phyloP scores from a whole-genome alignment of 257 asterid species.

The Solanum bulbocastanum region DNA sequence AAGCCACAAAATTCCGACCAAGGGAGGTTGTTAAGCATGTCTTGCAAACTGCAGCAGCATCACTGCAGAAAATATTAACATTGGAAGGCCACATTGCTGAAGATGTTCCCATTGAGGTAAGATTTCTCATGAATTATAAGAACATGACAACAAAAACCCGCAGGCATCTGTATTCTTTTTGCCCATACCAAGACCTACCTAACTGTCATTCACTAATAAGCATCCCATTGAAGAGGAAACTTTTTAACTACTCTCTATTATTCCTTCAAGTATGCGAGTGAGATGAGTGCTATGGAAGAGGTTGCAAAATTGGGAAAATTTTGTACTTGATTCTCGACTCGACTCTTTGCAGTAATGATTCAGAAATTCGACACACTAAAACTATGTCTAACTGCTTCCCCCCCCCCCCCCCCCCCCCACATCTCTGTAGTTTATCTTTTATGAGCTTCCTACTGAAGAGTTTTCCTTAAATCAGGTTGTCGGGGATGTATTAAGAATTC shows the following conservation, averaged over 20 bases:
- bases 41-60: constrained; percentile 87
- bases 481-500: constrained; percentile 86
- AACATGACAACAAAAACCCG: not conserved
- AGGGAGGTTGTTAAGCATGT: constrained; percentile 92
- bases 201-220: not conserved
- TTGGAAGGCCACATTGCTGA: constrained; percentile 83
- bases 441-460: not conserved
- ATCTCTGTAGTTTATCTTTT: not conserved
- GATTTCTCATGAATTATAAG: not conserved
- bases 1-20: constrained; percentile 85
- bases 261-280: not conserved
- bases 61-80: constrained; percentile 58
- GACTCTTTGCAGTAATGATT: not conserved
- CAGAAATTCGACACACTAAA: not conserved
- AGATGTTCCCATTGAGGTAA: constrained; percentile 89
- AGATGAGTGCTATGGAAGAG: not conserved
- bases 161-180: not conserved
- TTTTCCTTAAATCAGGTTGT: constrained; percentile 42
- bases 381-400: not conserved
- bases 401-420: fast-evolving
- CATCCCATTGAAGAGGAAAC: not conserved
- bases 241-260: not conserved
- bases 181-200: not conserved
- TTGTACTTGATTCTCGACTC: not conserved
- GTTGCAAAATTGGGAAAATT: not conserved